Evolutionary conservation across 2,329 filamentous ascomycete genomes (phyloP), one percentile per base, ranked within the genome.

Genomic region (Phialophora macrospora): DNA sequence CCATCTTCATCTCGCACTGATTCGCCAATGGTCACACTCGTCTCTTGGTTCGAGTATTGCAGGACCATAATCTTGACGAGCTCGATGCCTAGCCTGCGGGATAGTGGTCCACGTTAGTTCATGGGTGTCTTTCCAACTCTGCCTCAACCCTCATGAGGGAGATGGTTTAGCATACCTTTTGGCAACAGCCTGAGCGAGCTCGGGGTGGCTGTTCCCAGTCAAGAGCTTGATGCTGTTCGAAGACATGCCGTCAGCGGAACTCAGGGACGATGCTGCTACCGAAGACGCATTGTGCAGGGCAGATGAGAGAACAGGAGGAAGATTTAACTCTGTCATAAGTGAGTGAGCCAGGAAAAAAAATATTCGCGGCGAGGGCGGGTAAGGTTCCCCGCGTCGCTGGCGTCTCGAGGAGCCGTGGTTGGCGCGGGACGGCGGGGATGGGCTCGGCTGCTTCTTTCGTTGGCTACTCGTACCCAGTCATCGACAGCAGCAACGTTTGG

Each of bases 1-100:
- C 88, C 88, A 87, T 98, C 94, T 84, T 98, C 94, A 77, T 98
- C 94, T 80, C 94, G 87, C 62, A 98, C 94, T 69, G 91, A 96
- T 82, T 98, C 94, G 77, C 94, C 93, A 73, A 97, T 96, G 22
- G 93, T 97, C 64, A 98, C 93, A 69, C 77, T 80, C 32, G 80
- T 81, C 72, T 81, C 80, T 70, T 89, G 86, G 75, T 89, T 89
- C 54, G 86, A 88, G 75, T 88, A 88, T 72, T 89, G 86, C 49
- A 87, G 77, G 58, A 90, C 87, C 80, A 89, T 85, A 69, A 89
- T 88, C 80, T 88, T 88, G 69, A 87, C 87, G 73, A 89, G 80
- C 75, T 89, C 86, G 73, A 89, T 89, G 57, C 87, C 86, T 67
- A 89, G 82, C 72, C 87, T 89, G 46, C 28, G 34, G 52, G 12